These are phyloP conservation scores for Candida sithepensis DNA, from an alignment of 805 yeast species.

Conservation along the genomic window DNA sequence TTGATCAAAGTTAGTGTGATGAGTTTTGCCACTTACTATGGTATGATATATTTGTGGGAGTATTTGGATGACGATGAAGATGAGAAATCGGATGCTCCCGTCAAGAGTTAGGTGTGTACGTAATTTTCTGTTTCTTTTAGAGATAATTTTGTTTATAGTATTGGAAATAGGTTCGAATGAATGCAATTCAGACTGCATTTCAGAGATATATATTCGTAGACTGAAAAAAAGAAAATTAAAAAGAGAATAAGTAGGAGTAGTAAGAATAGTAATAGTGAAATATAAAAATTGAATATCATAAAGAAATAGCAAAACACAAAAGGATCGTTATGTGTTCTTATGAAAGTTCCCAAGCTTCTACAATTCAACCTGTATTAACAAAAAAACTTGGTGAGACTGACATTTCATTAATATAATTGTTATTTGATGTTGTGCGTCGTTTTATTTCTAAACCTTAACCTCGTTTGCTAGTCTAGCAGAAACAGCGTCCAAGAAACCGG, in stretches of 20 bases:
- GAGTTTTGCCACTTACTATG: constrained; percentile 45
- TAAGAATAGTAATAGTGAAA: background rate
- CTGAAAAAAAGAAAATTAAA: background rate
- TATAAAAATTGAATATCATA: background rate
- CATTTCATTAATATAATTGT: no score
- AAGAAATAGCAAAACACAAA: background rate
- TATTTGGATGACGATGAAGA: constrained; percentile 31
- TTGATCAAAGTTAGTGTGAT: constrained; percentile 40
- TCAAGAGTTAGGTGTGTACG: no score
- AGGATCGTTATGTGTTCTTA: background rate
- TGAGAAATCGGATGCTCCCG: no score
- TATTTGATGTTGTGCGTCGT: background rate
- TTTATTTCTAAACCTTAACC: constrained; percentile 10
- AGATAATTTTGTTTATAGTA: no score
- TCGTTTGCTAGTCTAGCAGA: constrained; percentile 38
- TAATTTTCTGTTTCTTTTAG: no score
- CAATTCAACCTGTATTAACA: constrained; percentile 7
- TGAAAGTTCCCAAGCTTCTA: background rate
- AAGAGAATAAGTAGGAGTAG: no score
- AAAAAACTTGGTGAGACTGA: background rate
- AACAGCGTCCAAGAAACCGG: constrained; percentile 76
- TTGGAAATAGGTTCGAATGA: background rate
- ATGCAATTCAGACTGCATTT: constrained; percentile 8
- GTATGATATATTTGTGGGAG: constrained; percentile 43
- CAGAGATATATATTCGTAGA: background rate